These are phyloP conservation scores for Penicillium odoratum DNA, from an alignment of 495 filamentous ascomycete genomes.

Conservation along the genomic window DNA sequence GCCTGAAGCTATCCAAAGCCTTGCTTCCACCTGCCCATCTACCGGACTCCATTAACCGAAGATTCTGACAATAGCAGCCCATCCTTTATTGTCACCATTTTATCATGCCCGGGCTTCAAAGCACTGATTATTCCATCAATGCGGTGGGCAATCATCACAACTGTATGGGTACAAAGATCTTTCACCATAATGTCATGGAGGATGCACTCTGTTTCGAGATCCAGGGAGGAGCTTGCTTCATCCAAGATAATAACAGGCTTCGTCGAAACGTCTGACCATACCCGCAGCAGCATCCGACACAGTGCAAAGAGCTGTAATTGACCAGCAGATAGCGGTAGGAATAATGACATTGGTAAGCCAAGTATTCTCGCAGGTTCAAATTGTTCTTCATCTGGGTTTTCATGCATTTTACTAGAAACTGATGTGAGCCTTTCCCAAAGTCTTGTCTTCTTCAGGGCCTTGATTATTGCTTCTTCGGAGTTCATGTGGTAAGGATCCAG, in stretches of 20 bases:
- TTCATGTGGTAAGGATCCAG: conserved; percentile 6
- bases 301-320: conserved; percentile 8
- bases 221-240: conserved; percentile 9
- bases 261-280: background rate
- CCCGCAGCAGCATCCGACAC: conserved; percentile 1
- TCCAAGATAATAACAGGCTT: conserved; percentile 9
- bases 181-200: background rate
- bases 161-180: conserved; percentile 3
- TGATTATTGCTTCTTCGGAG: background rate
- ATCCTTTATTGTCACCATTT: conserved; percentile 2
- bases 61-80: background rate
- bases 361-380: background rate
- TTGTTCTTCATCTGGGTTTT: background rate
- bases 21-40: no score
- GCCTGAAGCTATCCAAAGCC: no score
- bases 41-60: background rate
- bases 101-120: conserved; percentile 4
- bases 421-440: conserved; percentile 4
- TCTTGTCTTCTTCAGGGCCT: conserved; percentile 1
- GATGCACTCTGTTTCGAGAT: conserved; percentile 3
- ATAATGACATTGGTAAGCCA: conserved; percentile 6
- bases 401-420: background rate
- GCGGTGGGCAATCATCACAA: conserved; percentile 3
- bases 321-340: conserved; percentile 6
- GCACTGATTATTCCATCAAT: conserved; percentile 5